Base-by-base conservation (phyloP, 2,329 filamentous ascomycete species). In the Sporothrix humicola region DNA sequence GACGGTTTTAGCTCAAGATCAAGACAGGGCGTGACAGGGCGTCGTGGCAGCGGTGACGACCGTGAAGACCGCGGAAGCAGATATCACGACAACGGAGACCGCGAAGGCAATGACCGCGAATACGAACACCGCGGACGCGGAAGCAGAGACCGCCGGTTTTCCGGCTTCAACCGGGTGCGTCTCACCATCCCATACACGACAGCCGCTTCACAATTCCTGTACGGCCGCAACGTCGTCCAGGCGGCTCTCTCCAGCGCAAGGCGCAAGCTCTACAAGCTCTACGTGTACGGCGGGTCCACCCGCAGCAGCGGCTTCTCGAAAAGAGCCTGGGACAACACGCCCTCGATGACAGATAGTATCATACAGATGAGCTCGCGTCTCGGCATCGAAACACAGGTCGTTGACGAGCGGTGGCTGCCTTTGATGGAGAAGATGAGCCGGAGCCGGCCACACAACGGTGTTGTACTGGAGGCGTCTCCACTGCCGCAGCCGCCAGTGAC, bases 191-290 rank as follows among this genome's bases (percentile, higher is more conserved):
- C 82, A 66, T 89, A 95, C 79, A 94, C 93, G 0, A 97, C 94
- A 0, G 92, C 95, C 0, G 93, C 93, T 5, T 97, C 95, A 0
- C 92, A 97, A 75, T 98, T 98, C 78, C 85, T 99, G 1, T 98
- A 97, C 79, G 96, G 96, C 6, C 89, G 88, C 61, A 93, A 92
- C 1, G 90, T 93, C 1, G 93, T 98, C 26, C 87, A 92, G 75
- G 92, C 95, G 23, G 71, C 94, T 0, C 84, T 99, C 23, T 89
- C 87, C 76, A 80, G 83, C 65, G 85, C 85, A 12, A 87, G 89
- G 48, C 90, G 96, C 73, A 90, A 93, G 78, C 82, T 97, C 2
- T 97, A 98, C 84, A 92, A 90, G 72, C 87, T 99, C 3, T 97
- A 98, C 80, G 84, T 97, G 12, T 91, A 92, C 79, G 85, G 84